phyloP scores from a whole-genome alignment of 2,329 filamentous ascomycete species.

The Alternaria sp. region DNA sequence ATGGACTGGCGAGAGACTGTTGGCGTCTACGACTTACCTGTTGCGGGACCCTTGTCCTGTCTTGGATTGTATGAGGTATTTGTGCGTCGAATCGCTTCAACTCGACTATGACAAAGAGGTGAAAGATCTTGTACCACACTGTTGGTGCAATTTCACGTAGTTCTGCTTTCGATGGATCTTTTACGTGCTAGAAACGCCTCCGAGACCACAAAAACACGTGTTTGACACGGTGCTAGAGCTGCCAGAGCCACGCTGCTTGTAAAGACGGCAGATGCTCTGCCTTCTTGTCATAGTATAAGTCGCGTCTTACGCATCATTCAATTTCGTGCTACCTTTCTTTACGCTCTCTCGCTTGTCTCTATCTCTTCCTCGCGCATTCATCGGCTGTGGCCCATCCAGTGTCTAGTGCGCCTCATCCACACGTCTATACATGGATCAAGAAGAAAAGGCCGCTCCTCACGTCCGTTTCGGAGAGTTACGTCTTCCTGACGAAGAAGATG shows the following conservation, averaged over 20 bases:
- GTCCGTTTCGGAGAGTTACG: slow-evolving; percentile 32
- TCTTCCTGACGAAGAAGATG: slow-evolving; percentile 48
- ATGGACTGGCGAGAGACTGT: slow-evolving; percentile 15
- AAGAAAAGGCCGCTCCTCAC: slow-evolving; percentile 33
- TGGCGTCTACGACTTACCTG: slow-evolving; percentile 22
- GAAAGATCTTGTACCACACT: slow-evolving; percentile 15
- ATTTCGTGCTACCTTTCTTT: slow-evolving; percentile 13
- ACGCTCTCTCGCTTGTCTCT: slow-evolving; percentile 14
- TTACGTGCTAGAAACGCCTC: slow-evolving; percentile 18
- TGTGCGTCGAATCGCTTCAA: slow-evolving; percentile 33
- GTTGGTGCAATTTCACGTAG: slow-evolving; percentile 11
- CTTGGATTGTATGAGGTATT: slow-evolving; percentile 33
- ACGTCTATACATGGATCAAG: slow-evolving; percentile 37
- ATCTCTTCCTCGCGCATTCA: slow-evolving; percentile 10
- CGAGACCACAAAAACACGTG: slow-evolving; percentile 13
- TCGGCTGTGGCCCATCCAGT: slow-evolving; percentile 19
- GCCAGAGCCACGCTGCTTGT: slow-evolving; percentile 15
- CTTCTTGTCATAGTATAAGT: slow-evolving; percentile 20
- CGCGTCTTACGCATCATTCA: slow-evolving; percentile 11
- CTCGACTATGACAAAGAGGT: slow-evolving; percentile 17
- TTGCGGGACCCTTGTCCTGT: slow-evolving; percentile 18
- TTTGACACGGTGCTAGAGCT: slow-evolving; percentile 10
- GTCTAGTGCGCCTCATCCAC: slow-evolving; percentile 11
- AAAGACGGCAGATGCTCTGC: slow-evolving; percentile 1
- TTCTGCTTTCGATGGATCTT: slow-evolving; percentile 6